A percentile compares a stretch with the other conserved stretches of the same genome.
Conservation (phyloP, 805 yeast genomes). For the Lachancea meyersii region DNA sequence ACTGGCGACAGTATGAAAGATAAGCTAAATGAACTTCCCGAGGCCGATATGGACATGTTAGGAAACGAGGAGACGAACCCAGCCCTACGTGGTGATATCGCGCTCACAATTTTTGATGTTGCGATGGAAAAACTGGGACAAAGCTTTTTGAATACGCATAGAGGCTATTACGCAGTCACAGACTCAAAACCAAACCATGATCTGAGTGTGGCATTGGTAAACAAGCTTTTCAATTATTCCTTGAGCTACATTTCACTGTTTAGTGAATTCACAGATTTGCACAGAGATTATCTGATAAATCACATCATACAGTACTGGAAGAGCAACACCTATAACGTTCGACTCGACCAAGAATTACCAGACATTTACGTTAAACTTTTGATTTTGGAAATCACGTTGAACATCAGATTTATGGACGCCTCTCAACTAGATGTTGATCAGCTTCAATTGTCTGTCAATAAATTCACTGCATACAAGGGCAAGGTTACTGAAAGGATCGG, state of each 20-base stretch:
- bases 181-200: constrained; percentile 33
- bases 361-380: constrained; percentile 37
- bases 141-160: constrained; percentile 27
- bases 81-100: constrained; percentile 68
- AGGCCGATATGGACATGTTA: constrained; percentile 75
- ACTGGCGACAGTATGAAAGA: constrained; percentile 52
- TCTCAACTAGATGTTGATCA: constrained; percentile 42
- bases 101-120: constrained; percentile 62
- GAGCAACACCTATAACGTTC: constrained; percentile 34
- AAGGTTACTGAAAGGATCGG: constrained; percentile 36
- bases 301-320: constrained; percentile 57
- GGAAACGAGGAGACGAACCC: constrained; percentile 84
- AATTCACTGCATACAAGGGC: constrained; percentile 53
- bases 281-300: constrained; percentile 57
- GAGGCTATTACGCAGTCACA: constrained; percentile 28
- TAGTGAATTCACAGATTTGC: constrained; percentile 63
- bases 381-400: constrained; percentile 54
- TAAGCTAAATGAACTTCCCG: constrained; percentile 70
- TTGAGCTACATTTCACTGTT: constrained; percentile 49
- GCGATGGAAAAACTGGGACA: constrained; percentile 45
- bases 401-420: constrained; percentile 49
- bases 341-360: constrained; percentile 21
- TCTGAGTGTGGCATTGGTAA: constrained; percentile 21
- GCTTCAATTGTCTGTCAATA: constrained; percentile 65
- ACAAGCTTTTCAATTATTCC: constrained; percentile 37